A percentile compares a stretch with the other conserved stretches of the same genome.
phyloP scores from a whole-genome alignment of 2,329 filamentous ascomycete species.

The Tolypocladium inflatum region DNA sequence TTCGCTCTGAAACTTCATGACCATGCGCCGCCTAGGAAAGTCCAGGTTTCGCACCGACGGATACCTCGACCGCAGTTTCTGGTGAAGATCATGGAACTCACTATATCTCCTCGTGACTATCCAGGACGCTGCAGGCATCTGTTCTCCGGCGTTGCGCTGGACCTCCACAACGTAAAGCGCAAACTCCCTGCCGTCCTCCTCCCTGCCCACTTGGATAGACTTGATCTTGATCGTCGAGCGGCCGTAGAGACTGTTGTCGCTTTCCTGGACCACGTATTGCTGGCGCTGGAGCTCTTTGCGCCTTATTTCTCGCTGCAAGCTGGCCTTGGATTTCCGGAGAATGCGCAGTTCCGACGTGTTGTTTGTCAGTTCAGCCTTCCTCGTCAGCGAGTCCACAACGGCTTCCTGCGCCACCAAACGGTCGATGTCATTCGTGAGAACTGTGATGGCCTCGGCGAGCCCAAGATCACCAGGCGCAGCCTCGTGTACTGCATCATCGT shows the following conservation, averaged over 20 bases:
- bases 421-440: conserved; percentile 83
- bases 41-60: conserved; percentile 82
- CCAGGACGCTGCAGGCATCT: conserved; percentile 96
- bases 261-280: conserved; percentile 95
- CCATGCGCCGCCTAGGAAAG: conserved; percentile 82
- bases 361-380: conserved; percentile 94
- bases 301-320: conserved; percentile 82
- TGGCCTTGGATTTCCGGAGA: conserved; percentile 85
- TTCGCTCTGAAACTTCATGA: conserved; percentile 94
- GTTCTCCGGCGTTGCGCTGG: conserved; percentile 78
- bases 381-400: conserved; percentile 81
- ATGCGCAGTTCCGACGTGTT: conserved; percentile 91
- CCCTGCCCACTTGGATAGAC: conserved; percentile 82
- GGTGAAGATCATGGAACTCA: conserved; percentile 93
- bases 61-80: conserved; percentile 75
- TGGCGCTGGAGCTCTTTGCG: conserved; percentile 92
- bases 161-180: conserved; percentile 93
- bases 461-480: conserved; percentile 92
- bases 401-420: conserved; percentile 79
- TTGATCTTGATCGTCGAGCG: conserved; percentile 85
- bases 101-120: conserved; percentile 87
- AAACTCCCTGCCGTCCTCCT: conserved; percentile 88
- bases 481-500: conserved; percentile 72
- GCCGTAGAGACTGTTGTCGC: conserved; percentile 92
- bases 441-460: conserved; percentile 83